Conservation (phyloP, 208 protist genomes). For the Trypanosoma vivax region DNA sequence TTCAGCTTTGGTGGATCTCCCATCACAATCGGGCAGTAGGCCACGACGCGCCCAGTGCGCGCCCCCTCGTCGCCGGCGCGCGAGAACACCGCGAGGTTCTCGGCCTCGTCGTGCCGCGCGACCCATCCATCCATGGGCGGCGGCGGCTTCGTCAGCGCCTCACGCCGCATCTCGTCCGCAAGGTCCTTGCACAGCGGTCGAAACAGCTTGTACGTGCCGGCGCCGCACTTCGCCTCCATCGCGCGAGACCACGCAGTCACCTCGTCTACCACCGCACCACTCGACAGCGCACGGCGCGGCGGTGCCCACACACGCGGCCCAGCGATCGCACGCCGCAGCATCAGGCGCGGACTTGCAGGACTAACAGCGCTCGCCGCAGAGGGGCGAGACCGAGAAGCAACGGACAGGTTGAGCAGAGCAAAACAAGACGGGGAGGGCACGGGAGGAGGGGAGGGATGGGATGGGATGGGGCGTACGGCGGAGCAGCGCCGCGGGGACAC, state of each 20-base stretch:
- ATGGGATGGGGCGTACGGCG: too few species aligned
- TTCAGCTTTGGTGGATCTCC: conserved; percentile 55
- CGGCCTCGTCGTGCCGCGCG: conserved; percentile 27
- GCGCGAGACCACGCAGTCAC: conserved; percentile 25
- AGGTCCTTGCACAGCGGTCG: conserved; percentile 75
- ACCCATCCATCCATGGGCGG: conserved; percentile 53
- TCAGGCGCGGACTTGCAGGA: conserved; percentile 4
- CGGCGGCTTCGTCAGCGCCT: conserved; percentile 62
- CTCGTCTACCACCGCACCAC: conserved; percentile 17
- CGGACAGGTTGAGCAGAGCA: conserved; percentile 4
- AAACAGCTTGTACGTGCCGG: conserved; percentile 67
- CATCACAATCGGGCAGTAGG: conserved; percentile 53
- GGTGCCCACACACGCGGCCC: background rate
- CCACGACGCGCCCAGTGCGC: conserved; percentile 39
- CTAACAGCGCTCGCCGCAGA: background rate
- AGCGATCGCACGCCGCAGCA: background rate
- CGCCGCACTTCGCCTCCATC: conserved; percentile 55
- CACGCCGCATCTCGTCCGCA: conserved; percentile 68
- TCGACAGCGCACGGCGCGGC: conserved; percentile 16
- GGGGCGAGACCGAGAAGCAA: background rate
- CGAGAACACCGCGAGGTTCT: conserved; percentile 47
- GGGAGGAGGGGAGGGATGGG: too few species aligned
- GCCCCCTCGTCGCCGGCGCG: conserved; percentile 28
- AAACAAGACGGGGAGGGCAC: too few species aligned
- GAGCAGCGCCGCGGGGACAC: too few species aligned